These are phyloP conservation scores for Solanum neorickii DNA, from an alignment of 257 asterid genomes.

Conservation along the genomic window DNA sequence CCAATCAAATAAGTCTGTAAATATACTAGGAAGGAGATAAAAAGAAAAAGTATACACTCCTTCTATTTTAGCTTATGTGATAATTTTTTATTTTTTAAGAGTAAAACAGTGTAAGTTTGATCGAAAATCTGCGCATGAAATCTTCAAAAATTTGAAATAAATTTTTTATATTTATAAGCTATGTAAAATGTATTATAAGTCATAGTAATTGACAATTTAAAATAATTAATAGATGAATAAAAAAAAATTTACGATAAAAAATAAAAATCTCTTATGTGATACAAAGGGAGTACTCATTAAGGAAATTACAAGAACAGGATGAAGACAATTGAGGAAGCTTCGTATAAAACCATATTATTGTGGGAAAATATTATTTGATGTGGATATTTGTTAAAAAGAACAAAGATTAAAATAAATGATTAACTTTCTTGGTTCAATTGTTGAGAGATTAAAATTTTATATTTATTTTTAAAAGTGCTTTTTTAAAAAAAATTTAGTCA, in stretches of 20 bases:
- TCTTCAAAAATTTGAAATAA: too few species aligned
- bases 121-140: too few species aligned
- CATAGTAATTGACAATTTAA: too few species aligned
- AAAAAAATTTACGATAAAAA: too few species aligned
- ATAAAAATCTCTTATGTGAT: too few species aligned
- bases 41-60: background rate
- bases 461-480: background rate
- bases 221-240: too few species aligned
- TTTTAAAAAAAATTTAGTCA: background rate
- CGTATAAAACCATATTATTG: background rate
- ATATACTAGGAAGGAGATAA: background rate
- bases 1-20: background rate
- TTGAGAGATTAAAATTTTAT: background rate
- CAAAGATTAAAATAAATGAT: background rate
- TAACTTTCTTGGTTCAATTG: background rate
- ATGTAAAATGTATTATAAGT: too few species aligned
- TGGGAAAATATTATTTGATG: background rate
- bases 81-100: too few species aligned
- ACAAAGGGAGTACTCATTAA: too few species aligned
- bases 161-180: too few species aligned
- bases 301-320: background rate
- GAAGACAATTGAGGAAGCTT: background rate
- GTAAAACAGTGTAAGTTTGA: rapidly evolving
- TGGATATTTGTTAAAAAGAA: background rate
- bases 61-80: too few species aligned